Evolutionary conservation across 2,329 filamentous ascomycete species (phyloP).

Genomic region (Paraphoma sp.): DNA sequence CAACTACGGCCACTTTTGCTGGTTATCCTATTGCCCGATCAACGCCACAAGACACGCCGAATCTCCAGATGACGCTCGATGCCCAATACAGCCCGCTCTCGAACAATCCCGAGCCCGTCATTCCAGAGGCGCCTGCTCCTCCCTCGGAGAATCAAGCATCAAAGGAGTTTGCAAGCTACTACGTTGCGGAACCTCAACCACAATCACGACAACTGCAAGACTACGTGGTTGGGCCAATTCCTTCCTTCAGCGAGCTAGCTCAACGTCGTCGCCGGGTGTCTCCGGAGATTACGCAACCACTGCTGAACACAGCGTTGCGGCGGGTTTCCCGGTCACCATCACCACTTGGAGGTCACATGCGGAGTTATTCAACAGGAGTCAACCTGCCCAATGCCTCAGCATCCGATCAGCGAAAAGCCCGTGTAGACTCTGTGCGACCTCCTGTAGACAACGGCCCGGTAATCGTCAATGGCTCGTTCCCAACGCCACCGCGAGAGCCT

Average conservation of each 20-base stretch:
- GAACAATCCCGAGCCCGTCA: slow-evolving; percentile 25
- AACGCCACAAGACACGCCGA: slow-evolving; percentile 33
- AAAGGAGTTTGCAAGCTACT: slow-evolving; percentile 60
- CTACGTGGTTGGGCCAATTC: slow-evolving; percentile 44
- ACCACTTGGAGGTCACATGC: slow-evolving; percentile 51
- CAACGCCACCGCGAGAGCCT: slow-evolving; percentile 33
- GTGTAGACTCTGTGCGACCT: slow-evolving; percentile 35
- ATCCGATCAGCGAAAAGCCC: slow-evolving; percentile 32
- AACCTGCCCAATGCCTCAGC: slow-evolving; percentile 14
- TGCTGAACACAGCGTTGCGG: slow-evolving; percentile 45
- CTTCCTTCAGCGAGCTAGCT: slow-evolving; percentile 50
- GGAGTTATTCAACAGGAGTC: slow-evolving; percentile 48
- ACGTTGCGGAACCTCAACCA: slow-evolving; percentile 53
- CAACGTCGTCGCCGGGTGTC: slow-evolving; percentile 51
- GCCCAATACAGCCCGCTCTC: slow-evolving; percentile 28
- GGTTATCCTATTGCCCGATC: slow-evolving; percentile 45
- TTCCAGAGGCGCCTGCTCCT: background rate
- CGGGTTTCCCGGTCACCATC: slow-evolving; percentile 55
- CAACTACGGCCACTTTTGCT: slow-evolving; percentile 26
- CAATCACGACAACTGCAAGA: slow-evolving; percentile 47
- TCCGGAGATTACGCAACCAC: slow-evolving; percentile 49
- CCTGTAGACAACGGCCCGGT: slow-evolving; percentile 42
- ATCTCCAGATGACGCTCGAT: slow-evolving; percentile 24
- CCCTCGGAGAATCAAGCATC: slow-evolving; percentile 47
- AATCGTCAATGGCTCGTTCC: slow-evolving; percentile 50